Base-by-base conservation (phyloP, 805 yeast species). In the Cyberlindnera sargentensis region DNA sequence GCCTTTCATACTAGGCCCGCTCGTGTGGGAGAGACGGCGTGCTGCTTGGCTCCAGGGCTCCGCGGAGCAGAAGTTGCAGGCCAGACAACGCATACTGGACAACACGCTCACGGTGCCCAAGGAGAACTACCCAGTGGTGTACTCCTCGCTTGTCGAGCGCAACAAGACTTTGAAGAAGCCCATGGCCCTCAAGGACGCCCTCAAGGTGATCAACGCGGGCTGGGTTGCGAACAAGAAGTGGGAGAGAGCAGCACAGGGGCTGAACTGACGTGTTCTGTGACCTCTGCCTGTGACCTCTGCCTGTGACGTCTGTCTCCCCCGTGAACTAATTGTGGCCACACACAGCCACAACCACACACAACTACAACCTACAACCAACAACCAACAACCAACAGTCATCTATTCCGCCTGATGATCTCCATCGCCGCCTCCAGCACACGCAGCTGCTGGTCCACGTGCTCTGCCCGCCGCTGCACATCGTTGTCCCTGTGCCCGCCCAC, bases 151-250 rank as follows among this genome's bases (percentile, higher is more conserved):
- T 53, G 83, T 90, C 27, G 76, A 82, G 36, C 82, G 83, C 55
- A 81, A 82, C 32, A 79, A 80, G 52, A 71, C 76, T 6, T 70
- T 91, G 54, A 81, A 78, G 54, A 69, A 69, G 44, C 85, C 89
- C 11, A 68, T 91, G 64, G 87, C 85, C 61, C 72, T 91, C 53
- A 70, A 68, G 45, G 95, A 88, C 59, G 78, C 84, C 35, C 59
- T 88, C 41, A 73, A 74, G 50, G 75, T 90, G 25, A 73, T 90
- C 35, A 80, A 86, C 54, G 76, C 84, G 4, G 96, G 96, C 20
- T 90, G 98, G 98, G 72, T 74, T 11, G 81, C 79, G 47, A 78
- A 78, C 24, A 87, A 82, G 40, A 76, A 78, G 51, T 90, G 93
- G 91, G 82, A 76, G 45, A 64, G 69, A 31, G 75, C 75, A 6